Base-by-base conservation (phyloP, 257 asterid species). In the Solanum paucissectum region DNA sequence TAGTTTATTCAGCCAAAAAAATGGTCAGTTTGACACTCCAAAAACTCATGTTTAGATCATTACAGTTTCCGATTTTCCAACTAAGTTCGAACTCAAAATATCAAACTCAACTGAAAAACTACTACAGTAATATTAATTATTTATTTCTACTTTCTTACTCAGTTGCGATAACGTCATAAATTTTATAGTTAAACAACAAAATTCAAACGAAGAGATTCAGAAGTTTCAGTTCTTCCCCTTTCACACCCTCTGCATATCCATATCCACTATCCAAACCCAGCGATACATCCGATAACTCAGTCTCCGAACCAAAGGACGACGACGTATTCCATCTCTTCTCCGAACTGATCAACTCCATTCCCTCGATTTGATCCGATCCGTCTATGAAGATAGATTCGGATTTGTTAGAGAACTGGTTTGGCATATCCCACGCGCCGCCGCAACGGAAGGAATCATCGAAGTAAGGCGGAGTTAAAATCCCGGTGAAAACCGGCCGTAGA, bases 191-290 rank as follows among this genome's bases (percentile, higher is more conserved):
- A 16, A 55, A 18, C 64, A 6, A 55, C n/a, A 55, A 55, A 55
- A 55, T 55, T 55, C 27, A 58, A 21, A 86, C 92, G 88, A 97
- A 96, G 79, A 97, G 95, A 90, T 97, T 97, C 89, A 97, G 95
- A 86, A 97, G 98, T 90, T 94, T 94, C 91, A 98, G 98, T 92
- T 91, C 93, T 89, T 93, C 91, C 87, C 89, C 86, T 77, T 94
- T 97, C 83, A 89, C 94, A 66, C 83, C 81, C 25, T 89, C 58
- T 62, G 58, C 12, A 44, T 88, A 83, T 91, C 84, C 86, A 87
- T 25, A 69, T 92, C 42, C 89, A 55, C 89, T 85, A 46, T 92
- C 94, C n/a, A 84, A 76, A 62, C 89, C 91, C 90, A 91, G 89
- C 81, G 93, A 89, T 74, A 89, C n/a, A 66, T 92, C 98, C 89